Evolutionary conservation across 2,329 filamentous ascomycete species (phyloP).

Genomic region (Cladosporium halotolerans): DNA sequence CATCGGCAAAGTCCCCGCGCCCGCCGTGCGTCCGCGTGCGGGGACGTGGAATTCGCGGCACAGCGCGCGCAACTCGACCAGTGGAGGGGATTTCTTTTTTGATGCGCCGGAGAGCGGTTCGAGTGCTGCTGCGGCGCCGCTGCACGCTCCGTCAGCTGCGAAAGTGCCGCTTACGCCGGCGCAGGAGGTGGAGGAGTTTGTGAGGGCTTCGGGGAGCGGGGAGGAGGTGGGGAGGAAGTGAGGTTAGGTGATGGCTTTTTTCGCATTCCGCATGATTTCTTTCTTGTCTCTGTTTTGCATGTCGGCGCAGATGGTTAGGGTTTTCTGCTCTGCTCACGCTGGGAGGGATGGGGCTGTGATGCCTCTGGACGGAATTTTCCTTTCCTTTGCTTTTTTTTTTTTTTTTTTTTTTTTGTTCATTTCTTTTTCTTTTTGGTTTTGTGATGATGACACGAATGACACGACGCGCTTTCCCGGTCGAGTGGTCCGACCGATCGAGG

Average conservation of each 20-base stretch:
- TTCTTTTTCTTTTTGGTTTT: not conserved
- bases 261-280: not conserved
- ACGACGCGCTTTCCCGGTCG: not conserved
- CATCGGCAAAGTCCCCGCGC: conserved; percentile 30
- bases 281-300: not conserved
- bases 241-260: not conserved
- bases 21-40: conserved; percentile 29
- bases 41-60: conserved; percentile 25
- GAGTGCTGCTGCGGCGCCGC: not conserved
- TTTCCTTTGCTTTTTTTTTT: not conserved
- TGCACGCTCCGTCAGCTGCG: not conserved
- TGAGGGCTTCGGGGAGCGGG: not conserved
- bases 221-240: not conserved
- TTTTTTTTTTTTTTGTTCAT: not conserved
- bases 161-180: conserved; percentile 17
- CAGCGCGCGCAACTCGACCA: conserved; percentile 15
- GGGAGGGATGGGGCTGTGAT: not conserved
- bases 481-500: not conserved
- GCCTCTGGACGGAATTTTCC: not conserved
- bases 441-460: not conserved
- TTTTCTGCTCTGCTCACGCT: not conserved
- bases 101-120: conserved; percentile 11
- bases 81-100: conserved; percentile 1
- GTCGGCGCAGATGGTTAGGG: not conserved
- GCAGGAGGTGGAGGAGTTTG: conserved; percentile 18